A percentile compares a stretch with the other conserved stretches of the same genome.
These are phyloP conservation scores for Monosporascus sp. DNA, from an alignment of 2,329 filamentous ascomycete genomes.

Conservation along the genomic window DNA sequence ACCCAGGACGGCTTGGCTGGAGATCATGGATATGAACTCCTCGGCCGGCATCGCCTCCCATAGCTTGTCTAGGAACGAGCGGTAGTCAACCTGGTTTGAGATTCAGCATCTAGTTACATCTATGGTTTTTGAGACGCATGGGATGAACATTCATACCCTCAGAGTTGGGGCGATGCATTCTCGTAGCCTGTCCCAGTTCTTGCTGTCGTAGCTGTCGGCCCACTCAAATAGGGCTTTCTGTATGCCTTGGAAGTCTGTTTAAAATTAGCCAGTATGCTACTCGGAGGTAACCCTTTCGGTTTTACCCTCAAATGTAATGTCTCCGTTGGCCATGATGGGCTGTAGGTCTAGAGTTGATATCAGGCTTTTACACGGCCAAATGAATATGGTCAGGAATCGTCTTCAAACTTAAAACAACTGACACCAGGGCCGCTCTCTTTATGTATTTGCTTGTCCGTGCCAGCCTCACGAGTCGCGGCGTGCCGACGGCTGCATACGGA, in stretches of 20 bases:
- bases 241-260: constrained; percentile 25
- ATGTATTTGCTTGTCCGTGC: background rate
- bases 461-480: background rate
- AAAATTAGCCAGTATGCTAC: background rate
- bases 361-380: background rate
- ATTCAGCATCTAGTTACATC: constrained; percentile 1
- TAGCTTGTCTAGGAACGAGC: constrained; percentile 41
- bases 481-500: background rate
- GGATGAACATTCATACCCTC: constrained; percentile 28
- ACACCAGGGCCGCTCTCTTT: no score
- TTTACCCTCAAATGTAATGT: constrained; percentile 6
- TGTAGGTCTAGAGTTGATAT: no score
- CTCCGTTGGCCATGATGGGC: constrained; percentile 6
- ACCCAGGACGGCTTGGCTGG: constrained; percentile 50
- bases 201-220: constrained; percentile 60
- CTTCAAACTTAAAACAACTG: no score
- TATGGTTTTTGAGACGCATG: background rate
- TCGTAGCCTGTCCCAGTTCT: constrained; percentile 55
- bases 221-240: constrained; percentile 41
- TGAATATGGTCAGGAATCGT: background rate
- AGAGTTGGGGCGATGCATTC: constrained; percentile 59
- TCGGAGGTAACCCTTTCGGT: background rate
- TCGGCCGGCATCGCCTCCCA: constrained; percentile 53
- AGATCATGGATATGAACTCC: constrained; percentile 58
- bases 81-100: constrained; percentile 58